phyloP scores from a whole-genome alignment of 495 filamentous ascomycete genomes.

The Beverwykella pulmonaria region DNA sequence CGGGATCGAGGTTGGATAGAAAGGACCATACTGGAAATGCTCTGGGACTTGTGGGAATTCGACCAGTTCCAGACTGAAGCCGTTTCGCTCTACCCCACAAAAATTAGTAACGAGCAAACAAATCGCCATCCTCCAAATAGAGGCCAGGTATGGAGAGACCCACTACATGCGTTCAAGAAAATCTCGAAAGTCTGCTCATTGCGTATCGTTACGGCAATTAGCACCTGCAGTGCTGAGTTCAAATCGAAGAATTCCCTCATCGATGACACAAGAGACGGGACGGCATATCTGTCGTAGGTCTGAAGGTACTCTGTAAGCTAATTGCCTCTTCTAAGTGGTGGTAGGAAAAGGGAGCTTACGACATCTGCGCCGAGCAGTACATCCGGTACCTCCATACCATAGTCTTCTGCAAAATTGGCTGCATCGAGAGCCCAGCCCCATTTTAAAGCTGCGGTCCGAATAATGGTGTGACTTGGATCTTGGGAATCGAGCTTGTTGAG shows the following conservation, averaged over 20 bases:
- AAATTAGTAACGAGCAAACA: constrained; percentile 25
- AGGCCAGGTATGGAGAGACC: constrained; percentile 17
- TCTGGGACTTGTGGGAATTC: constrained; percentile 34
- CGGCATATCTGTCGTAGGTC: constrained; percentile 66
- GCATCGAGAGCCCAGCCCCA: constrained; percentile 56
- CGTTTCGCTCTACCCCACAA: constrained; percentile 38
- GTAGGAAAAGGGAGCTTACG: constrained; percentile 34
- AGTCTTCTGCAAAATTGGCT: constrained; percentile 33
- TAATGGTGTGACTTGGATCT: constrained; percentile 23
- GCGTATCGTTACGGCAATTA: constrained; percentile 64
- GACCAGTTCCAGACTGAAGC: constrained; percentile 38
- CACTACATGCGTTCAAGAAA: constrained; percentile 62
- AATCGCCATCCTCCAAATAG: not conserved
- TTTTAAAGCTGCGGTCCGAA: constrained; percentile 57
- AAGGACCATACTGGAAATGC: constrained; percentile 37
- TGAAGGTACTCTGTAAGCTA: constrained; percentile 37
- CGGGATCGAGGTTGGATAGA: constrained; percentile 42
- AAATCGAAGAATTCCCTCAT: constrained; percentile 58
- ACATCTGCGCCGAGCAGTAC: constrained; percentile 48
- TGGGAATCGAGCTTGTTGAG: constrained; percentile 61
- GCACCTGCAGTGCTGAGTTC: constrained; percentile 52
- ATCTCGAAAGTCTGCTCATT: constrained; percentile 64
- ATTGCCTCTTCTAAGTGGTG: constrained; percentile 8
- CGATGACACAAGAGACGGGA: constrained; percentile 61
- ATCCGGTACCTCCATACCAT: constrained; percentile 38